Percentiles rank a stretch among this genome's conserved stretches.
Evolutionary conservation across 495 filamentous ascomycete species (phyloP).

Genomic region (Aspergillus coremiiformis): DNA sequence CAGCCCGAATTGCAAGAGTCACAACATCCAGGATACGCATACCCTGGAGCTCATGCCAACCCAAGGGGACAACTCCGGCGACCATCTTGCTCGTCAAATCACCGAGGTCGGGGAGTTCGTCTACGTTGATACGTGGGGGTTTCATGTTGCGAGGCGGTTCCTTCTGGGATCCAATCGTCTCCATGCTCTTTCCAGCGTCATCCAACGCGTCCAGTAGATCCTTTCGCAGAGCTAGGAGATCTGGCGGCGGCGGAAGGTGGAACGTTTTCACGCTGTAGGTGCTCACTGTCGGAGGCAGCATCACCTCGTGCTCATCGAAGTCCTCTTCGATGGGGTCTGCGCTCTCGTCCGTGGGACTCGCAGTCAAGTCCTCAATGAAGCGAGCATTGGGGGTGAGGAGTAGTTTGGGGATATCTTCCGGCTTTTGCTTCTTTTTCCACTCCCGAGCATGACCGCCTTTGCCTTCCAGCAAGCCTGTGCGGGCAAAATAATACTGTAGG

Average conservation of each 20-base stretch:
- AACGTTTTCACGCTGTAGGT: conserved; percentile 89
- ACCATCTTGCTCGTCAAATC: conserved; percentile 24
- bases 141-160: conserved; percentile 25
- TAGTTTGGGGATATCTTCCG: conserved; percentile 32
- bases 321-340: conserved; percentile 37
- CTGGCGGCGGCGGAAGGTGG: conserved; percentile 78
- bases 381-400: conserved; percentile 38
- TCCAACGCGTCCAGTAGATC: conserved; percentile 64
- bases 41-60: conserved; percentile 82
- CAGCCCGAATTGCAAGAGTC: conserved; percentile 88
- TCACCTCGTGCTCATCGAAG: conserved; percentile 53
- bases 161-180: conserved; percentile 33
- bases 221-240: conserved; percentile 65
- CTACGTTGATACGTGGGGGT: conserved; percentile 27
- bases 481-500: conserved; percentile 95
- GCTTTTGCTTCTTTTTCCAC: conserved; percentile 51
- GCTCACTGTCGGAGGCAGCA: conserved; percentile 92
- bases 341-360: conserved; percentile 48
- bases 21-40: conserved; percentile 85
- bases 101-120: conserved; percentile 26
- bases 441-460: conserved; percentile 81
- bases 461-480: conserved; percentile 87
- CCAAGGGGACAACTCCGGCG: conserved; percentile 34
- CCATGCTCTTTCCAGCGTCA: conserved; percentile 60
- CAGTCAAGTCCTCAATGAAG: conserved; percentile 37